Percentiles rank a stretch among this genome's conserved stretches.
phyloP scores from a whole-genome alignment of 2,329 filamentous ascomycete genomes.

The Amauroascus verrucosus region DNA sequence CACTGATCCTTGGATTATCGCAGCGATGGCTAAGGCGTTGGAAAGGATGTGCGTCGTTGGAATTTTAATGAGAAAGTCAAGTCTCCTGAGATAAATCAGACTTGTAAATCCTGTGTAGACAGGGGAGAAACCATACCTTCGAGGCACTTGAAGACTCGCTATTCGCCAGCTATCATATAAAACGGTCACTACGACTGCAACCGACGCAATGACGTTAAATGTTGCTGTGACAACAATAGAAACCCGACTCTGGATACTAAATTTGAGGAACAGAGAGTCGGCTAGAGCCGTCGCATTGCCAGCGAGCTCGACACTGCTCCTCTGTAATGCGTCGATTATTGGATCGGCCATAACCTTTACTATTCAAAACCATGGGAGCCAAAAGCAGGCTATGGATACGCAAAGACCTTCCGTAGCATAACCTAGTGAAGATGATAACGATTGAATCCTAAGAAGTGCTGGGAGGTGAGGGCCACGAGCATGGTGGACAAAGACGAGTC shows the following conservation, averaged over 20 bases:
- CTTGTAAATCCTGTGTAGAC: neutral
- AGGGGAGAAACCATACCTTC: constrained; percentile 4
- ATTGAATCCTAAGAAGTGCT: neutral
- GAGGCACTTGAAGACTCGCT: constrained; percentile 6
- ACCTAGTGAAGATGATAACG: neutral
- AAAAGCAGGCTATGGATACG: neutral
- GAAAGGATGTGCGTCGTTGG: constrained; percentile 18
- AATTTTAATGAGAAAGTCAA: constrained; percentile 14
- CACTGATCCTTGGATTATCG: constrained; percentile 16
- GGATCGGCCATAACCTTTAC: neutral
- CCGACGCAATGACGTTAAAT: constrained; percentile 18
- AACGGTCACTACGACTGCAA: constrained; percentile 12
- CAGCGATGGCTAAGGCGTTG: constrained; percentile 15
- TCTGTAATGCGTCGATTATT: constrained; percentile 5
- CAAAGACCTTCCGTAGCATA: neutral
- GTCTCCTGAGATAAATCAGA: constrained; percentile 3
- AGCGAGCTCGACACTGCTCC: neutral
- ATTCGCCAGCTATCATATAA: constrained; percentile 16
- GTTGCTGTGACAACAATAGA: constrained; percentile 17
- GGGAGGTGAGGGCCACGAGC: neutral
- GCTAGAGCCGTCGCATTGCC: constrained; percentile 6
- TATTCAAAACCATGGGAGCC: neutral
- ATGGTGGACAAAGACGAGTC: neutral
- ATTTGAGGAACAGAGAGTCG: constrained; percentile 11
- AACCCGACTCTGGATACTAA: constrained; percentile 15